phyloP scores from a whole-genome alignment of 108 stramenopile genomes.

The Nitzschia sp. region DNA sequence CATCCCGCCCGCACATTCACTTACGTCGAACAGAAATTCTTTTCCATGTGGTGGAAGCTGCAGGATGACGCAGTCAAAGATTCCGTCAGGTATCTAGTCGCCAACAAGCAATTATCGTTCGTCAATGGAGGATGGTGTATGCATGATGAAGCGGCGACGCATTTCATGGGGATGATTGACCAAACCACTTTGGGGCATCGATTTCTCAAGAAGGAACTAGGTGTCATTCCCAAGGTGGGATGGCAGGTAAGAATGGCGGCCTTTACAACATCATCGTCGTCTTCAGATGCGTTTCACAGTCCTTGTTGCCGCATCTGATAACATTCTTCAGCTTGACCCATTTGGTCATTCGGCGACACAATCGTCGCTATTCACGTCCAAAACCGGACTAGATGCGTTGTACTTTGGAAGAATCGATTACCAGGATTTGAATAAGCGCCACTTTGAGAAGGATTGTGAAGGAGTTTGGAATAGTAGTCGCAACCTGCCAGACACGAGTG shows the following conservation, averaged over 20 bases:
- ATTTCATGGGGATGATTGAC: slow-evolving; percentile 96
- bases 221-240: slow-evolving; percentile 83
- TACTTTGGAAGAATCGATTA: slow-evolving; percentile 96
- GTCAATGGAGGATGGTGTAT: slow-evolving; percentile 98
- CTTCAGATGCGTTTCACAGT: too few species aligned
- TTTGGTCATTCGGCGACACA: slow-evolving; percentile 97
- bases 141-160: slow-evolving; percentile 96
- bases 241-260: too few species aligned
- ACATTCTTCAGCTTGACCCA: slow-evolving; percentile 96
- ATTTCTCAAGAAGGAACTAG: slow-evolving; percentile 83
- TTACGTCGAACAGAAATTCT: slow-evolving; percentile 94
- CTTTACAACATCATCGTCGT: too few species aligned
- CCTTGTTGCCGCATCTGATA: too few species aligned
- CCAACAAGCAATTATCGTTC: slow-evolving; percentile 78
- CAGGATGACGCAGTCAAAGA: slow-evolving; percentile 53
- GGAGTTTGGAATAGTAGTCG: slow-evolving; percentile 80
- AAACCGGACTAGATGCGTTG: slow-evolving; percentile 89
- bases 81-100: slow-evolving; percentile 64
- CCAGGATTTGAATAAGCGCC: slow-evolving; percentile 84
- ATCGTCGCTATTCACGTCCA: slow-evolving; percentile 74
- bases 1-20: slow-evolving; percentile 88
- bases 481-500: slow-evolving; percentile 26
- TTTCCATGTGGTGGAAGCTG: slow-evolving; percentile 91
- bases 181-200: slow-evolving; percentile 93
- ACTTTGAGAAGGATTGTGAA: slow-evolving; percentile 63